Base-by-base conservation (phyloP, 768 basidiomycete genomes). In the Xerocomellus amylosporus region DNA sequence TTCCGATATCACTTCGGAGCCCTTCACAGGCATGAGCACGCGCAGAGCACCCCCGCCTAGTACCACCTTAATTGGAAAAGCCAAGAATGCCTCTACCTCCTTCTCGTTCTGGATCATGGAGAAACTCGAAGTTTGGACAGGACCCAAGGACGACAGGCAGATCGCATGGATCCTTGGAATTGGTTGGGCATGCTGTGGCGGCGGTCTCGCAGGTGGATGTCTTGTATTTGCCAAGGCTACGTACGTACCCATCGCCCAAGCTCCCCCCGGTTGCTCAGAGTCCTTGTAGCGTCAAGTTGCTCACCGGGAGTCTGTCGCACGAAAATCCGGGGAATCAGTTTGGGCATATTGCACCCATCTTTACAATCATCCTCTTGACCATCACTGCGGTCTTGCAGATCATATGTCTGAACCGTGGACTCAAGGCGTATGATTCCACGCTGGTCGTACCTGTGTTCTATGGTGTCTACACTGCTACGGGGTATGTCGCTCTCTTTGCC, bases 381-480 rank as follows among this genome's bases (percentile, higher is more conserved):
- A 66, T 82, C 42, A 93, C 93, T 0, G 94, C 93, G 4, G 84
- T 98, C 31, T 72, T 87, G 45, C 95, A 98, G 68, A 96, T 98
- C 53, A 84, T 93, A 40, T 95, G 93, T 68, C 77, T 98, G 39
- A 95, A 98, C 66, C 85, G 88, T 39, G 94, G 89, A 7, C 77
- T 96, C n/a, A 85, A 85, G 64, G 86, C 90, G 9, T 95, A 95
- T 61, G 94, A 93, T 64, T 91, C 89, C 17, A 92, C 90, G 0
- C 72, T 97, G 1, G 93, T 97, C 17, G 94, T 97, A 0, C 95
- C 96, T 0, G 87, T 95, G 14, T 97, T 98, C 68, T 98, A 96
- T 66, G 93, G 93, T 10, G 85, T 93, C 10, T 95, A 94, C 65
- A 94, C 92, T 0, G 88, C 88, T 3, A 79, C 82, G 22, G 90